phyloP scores from a whole-genome alignment of 495 filamentous ascomycete species.

The Hamigera avellanea region DNA sequence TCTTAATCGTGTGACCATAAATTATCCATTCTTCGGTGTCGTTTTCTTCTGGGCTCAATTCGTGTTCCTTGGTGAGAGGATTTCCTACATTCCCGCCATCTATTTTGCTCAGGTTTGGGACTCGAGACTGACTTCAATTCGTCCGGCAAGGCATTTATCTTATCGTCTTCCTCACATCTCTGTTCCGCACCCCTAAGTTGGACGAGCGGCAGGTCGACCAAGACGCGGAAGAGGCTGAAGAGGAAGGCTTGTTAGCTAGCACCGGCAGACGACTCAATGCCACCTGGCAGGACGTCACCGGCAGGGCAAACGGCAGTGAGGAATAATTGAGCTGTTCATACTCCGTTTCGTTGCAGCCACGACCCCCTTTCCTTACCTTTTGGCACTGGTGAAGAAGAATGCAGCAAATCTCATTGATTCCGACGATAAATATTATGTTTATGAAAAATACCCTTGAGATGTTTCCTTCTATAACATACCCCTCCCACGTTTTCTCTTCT shows the following conservation, averaged over 20 bases:
- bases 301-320: slow-evolving; percentile 21
- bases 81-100: background rate
- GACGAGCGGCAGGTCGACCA: slow-evolving; percentile 67
- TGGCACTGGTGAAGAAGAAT: too few species aligned
- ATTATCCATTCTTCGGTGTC: slow-evolving; percentile 92
- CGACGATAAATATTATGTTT: too few species aligned
- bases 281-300: slow-evolving; percentile 81
- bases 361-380: too few species aligned
- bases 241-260: slow-evolving; percentile 78
- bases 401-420: too few species aligned
- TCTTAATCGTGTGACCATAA: slow-evolving; percentile 84
- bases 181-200: slow-evolving; percentile 70
- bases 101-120: background rate
- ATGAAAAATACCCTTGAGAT: too few species aligned
- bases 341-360: too few species aligned
- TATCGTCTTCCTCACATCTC: slow-evolving; percentile 57
- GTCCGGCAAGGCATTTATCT: slow-evolving; percentile 50
- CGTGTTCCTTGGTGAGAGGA: slow-evolving; percentile 57
- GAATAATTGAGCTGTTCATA: too few species aligned
- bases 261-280: slow-evolving; percentile 70
- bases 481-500: too few species aligned
- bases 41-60: slow-evolving; percentile 94
- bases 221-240: slow-evolving; percentile 87
- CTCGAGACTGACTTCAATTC: slow-evolving; percentile 6
- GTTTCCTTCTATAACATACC: too few species aligned